A percentile compares a stretch with the other conserved stretches of the same genome.
phyloP scores from a whole-genome alignment of 1,284 basidiomycete species.

The Ceratobasidium sp. region DNA sequence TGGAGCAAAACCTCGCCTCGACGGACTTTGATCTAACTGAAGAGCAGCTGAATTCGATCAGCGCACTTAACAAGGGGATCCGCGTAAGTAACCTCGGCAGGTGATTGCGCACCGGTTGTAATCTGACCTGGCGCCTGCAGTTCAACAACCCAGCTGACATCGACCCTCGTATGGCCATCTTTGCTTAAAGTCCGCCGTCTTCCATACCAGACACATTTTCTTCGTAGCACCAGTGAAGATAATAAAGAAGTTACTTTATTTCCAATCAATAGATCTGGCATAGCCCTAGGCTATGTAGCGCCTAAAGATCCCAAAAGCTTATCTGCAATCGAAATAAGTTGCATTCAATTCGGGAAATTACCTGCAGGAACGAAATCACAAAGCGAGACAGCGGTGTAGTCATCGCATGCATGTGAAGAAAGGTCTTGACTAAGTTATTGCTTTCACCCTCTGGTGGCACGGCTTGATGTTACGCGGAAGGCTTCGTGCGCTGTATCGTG shows the following conservation, averaged over 20 bases:
- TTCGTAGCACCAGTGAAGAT: constrained; percentile 44
- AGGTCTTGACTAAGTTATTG: too few species aligned
- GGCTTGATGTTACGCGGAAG: neutral
- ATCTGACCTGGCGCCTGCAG: constrained; percentile 44
- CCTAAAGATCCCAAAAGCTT: too few species aligned
- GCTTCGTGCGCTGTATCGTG: neutral
- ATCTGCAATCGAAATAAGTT: too few species aligned
- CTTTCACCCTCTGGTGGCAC: neutral
- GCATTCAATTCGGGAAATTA: too few species aligned
- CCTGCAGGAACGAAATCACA: too few species aligned
- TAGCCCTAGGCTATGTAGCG: neutral
- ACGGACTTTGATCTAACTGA: constrained; percentile 65
- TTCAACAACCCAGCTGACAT: constrained; percentile 75
- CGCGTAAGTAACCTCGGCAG: constrained; percentile 55
- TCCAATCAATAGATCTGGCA: neutral
- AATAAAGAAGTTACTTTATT: constrained; percentile 12
- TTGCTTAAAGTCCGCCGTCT: constrained; percentile 58
- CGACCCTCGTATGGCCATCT: constrained; percentile 68
- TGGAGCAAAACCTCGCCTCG: constrained; percentile 67
- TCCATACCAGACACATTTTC: constrained; percentile 47
- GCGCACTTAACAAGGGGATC: constrained; percentile 66
- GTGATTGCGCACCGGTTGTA: constrained; percentile 19
- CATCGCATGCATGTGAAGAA: too few species aligned
- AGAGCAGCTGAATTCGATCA: constrained; percentile 67
- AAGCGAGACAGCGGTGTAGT: too few species aligned